Evolutionary conservation across 202 grass and related monocot species (phyloP).

Genomic region (Panicum virgatum): DNA sequence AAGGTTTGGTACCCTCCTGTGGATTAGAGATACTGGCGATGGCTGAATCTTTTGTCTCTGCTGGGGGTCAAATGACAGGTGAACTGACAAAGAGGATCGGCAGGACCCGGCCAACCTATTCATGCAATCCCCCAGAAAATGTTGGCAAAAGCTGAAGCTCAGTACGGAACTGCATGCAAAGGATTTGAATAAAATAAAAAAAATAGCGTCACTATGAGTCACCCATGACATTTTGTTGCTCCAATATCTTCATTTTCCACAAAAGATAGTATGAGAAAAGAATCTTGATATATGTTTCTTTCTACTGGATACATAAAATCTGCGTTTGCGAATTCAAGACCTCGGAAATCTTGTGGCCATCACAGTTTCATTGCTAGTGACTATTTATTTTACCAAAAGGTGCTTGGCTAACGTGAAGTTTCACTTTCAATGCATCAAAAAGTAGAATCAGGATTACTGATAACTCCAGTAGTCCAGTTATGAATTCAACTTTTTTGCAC

Average conservation of each 20-base stretch:
- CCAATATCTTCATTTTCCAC: neutral
- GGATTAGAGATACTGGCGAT: neutral
- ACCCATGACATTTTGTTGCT: neutral
- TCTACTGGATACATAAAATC: neutral
- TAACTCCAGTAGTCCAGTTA: neutral
- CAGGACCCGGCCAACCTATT: neutral
- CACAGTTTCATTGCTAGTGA: neutral
- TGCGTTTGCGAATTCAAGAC: neutral
- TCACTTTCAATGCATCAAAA: neutral
- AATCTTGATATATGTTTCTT: neutral
- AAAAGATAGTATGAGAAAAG: neutral
- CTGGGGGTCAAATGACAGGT: conserved; percentile 31
- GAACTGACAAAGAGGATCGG: conserved; percentile 22
- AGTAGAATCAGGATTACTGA: neutral
- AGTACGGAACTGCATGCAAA: neutral
- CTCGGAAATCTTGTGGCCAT: neutral
- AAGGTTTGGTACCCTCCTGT: neutral
- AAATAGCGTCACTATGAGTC: neutral
- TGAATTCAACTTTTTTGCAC: neutral
- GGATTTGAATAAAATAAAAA: neutral
- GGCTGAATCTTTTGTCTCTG: neutral
- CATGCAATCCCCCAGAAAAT: neutral
- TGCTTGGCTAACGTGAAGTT: neutral
- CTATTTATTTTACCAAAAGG: neutral
- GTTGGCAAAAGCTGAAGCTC: neutral